These are phyloP conservation scores for Citrus sp. DNA, from an alignment of 345 rosid genomes.

Conservation along the genomic window DNA sequence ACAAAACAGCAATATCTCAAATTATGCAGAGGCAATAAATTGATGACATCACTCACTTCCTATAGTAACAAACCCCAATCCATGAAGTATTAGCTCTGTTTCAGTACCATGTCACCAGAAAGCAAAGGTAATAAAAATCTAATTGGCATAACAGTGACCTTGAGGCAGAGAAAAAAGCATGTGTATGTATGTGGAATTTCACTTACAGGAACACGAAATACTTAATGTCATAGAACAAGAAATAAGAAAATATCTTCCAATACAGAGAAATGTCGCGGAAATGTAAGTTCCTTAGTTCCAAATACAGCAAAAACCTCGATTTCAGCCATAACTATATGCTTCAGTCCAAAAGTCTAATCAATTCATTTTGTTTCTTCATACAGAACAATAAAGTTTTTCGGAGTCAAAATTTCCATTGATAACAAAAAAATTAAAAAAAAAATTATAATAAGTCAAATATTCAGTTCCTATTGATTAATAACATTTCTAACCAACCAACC, in stretches of 20 bases:
- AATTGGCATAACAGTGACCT: not conserved
- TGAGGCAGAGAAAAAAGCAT: not conserved
- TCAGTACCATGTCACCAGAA: not conserved
- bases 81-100: not conserved
- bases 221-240: not conserved
- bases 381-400: not conserved
- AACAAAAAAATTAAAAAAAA: too few relatives aligned
- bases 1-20: not conserved
- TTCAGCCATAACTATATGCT: not conserved
- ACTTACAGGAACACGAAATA: not conserved
- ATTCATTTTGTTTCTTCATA: not conserved
- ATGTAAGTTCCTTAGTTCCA: not conserved
- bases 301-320: not conserved
- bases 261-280: too few relatives aligned
- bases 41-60: not conserved
- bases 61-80: not conserved
- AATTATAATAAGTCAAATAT: not conserved
- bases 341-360: not conserved
- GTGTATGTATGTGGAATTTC: not conserved
- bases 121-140: not conserved
- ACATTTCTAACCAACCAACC: too few relatives aligned
- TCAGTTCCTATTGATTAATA: not conserved
- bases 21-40: not conserved
- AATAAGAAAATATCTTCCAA: not conserved
- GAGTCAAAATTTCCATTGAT: not conserved